Percentiles rank a stretch among this genome's conserved stretches.
Evolutionary conservation across 1,284 basidiomycete genomes (phyloP).

Genomic region (Malassezia furfur): DNA sequence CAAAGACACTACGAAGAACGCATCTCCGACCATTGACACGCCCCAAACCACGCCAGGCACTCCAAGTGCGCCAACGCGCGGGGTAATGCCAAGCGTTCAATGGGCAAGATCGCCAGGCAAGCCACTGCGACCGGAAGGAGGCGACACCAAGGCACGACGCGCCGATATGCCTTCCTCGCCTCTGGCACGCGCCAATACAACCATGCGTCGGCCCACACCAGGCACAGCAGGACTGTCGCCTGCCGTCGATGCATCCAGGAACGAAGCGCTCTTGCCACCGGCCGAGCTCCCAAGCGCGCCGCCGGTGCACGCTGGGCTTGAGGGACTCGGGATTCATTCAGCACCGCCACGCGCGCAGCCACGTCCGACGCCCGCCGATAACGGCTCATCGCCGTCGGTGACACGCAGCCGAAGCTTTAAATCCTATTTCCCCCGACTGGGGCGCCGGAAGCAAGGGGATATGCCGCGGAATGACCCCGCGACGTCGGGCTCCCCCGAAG

Average conservation of each 20-base stretch:
- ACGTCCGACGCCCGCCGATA: neutral
- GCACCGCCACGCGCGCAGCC: neutral
- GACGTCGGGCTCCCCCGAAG: too few species aligned
- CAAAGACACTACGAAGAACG: too few species aligned
- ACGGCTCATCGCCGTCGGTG: neutral
- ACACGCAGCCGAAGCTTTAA: slow-evolving; percentile 6
- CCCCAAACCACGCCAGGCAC: too few species aligned
- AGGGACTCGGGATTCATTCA: neutral
- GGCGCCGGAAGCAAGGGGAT: neutral
- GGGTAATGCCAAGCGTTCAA: too few species aligned
- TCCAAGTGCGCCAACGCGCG: too few species aligned
- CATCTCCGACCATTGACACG: too few species aligned
- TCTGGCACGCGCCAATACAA: neutral
- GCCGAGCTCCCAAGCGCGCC: neutral
- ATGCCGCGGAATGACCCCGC: neutral
- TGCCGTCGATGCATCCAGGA: neutral
- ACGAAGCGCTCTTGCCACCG: neutral
- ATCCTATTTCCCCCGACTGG: slow-evolving; percentile 2
- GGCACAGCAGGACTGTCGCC: too few species aligned
- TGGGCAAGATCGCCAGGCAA: too few species aligned
- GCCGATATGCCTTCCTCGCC: too few species aligned
- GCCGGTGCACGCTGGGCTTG: neutral
- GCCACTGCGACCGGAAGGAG: too few species aligned
- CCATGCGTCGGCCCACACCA: neutral
- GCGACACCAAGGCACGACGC: too few species aligned